These are phyloP conservation scores for Nakazawaea ishiwadae DNA, from an alignment of 805 yeast genomes.

Conservation along the genomic window DNA sequence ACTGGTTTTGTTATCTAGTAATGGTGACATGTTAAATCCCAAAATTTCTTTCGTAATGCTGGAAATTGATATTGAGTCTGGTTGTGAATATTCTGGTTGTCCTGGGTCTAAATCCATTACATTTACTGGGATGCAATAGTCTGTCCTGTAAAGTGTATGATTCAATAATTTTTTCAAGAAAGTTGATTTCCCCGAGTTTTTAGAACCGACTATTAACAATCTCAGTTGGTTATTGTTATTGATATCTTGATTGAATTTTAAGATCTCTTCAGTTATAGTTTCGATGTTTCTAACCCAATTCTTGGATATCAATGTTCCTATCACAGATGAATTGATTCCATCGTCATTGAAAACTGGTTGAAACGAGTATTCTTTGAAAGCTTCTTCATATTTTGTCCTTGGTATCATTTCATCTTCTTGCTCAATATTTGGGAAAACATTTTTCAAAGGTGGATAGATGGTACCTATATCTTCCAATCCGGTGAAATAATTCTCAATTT, in stretches of 20 bases:
- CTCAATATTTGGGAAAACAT: slow-evolving; percentile 27
- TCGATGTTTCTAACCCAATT: slow-evolving; percentile 21
- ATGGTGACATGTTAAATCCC: slow-evolving; percentile 29
- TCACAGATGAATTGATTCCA: slow-evolving; percentile 17
- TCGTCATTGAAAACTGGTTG: slow-evolving; percentile 26
- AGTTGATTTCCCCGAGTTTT: slow-evolving; percentile 82
- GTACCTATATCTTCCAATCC: slow-evolving; percentile 42
- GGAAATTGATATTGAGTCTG: slow-evolving; percentile 63
- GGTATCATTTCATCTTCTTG: slow-evolving; percentile 14
- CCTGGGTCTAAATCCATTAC: slow-evolving; percentile 85
- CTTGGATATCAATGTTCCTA: slow-evolving; percentile 23
- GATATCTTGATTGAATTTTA: background rate
- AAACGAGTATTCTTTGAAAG: slow-evolving; percentile 34
- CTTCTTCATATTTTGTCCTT: slow-evolving; percentile 19
- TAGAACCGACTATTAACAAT: slow-evolving; percentile 54
- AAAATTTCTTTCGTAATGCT: slow-evolving; percentile 26
- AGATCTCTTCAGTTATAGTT: slow-evolving; percentile 14
- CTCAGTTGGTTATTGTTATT: slow-evolving; percentile 9
- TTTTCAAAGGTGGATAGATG: slow-evolving; percentile 41
- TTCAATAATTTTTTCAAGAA: slow-evolving; percentile 53
- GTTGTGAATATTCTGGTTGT: slow-evolving; percentile 72
- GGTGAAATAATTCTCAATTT: slow-evolving; percentile 29
- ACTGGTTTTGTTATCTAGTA: no score
- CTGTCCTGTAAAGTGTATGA: slow-evolving; percentile 27
- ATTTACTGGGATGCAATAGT: slow-evolving; percentile 28